phyloP scores from a whole-genome alignment of 1,139 yeast genomes.

The Yamadazyma oceani region DNA sequence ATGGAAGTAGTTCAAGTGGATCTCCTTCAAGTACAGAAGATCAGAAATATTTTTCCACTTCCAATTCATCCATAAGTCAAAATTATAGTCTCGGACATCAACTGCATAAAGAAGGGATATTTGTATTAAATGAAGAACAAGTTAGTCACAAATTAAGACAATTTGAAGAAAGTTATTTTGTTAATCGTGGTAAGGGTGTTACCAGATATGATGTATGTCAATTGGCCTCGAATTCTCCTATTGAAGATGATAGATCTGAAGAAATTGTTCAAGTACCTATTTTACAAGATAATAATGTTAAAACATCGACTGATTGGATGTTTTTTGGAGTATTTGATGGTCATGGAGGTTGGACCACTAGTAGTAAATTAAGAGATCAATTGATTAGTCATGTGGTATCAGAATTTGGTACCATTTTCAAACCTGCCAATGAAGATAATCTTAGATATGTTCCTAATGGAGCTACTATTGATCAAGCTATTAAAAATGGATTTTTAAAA shows the following conservation, averaged over 20 bases:
- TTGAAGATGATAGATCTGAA: constrained; percentile 92
- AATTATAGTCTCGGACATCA: constrained; percentile 42
- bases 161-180: constrained; percentile 75
- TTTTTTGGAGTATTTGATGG: constrained; percentile 97
- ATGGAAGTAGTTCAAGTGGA: no score
- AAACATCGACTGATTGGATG: constrained; percentile 79
- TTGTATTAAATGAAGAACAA: constrained; percentile 67
- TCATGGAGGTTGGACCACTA: constrained; percentile 95
- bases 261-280: constrained; percentile 81
- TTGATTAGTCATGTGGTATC: constrained; percentile 74
- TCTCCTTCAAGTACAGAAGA: constrained; percentile 18
- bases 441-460: constrained; percentile 59
- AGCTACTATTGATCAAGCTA: constrained; percentile 74
- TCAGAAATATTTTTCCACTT: constrained; percentile 40
- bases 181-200: constrained; percentile 88
- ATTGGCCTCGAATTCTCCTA: constrained; percentile 87
- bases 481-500: constrained; percentile 75
- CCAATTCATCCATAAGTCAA: constrained; percentile 44
- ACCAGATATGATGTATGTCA: constrained; percentile 89
- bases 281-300: constrained; percentile 50
- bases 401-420: constrained; percentile 70
- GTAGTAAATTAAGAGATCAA: constrained; percentile 77
- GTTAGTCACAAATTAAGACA: constrained; percentile 69
- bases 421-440: constrained; percentile 51
- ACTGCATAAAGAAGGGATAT: constrained; percentile 45